Base-by-base conservation (phyloP, 257 asterid genomes). In the Jacaranda mimosifolia region DNA sequence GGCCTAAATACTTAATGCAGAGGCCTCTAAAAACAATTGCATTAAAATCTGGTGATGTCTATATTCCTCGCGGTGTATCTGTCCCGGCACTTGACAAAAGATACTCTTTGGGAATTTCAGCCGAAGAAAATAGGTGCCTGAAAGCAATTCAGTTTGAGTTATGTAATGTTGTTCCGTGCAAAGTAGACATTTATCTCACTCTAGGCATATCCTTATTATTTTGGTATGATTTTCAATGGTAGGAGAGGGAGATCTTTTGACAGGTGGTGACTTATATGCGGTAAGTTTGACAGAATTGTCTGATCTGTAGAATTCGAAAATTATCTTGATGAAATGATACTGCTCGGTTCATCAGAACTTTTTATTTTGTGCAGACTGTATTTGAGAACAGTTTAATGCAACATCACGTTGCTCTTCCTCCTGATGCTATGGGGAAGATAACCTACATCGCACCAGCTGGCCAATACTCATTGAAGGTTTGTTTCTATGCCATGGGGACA, bases 51-150 rank as follows among this genome's bases (percentile, higher is more conserved):
- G 97, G 98, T 75, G 99, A 96, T 90, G 99, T 96, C 65, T 96
- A 96, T 77, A 96, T 96, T 85, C 99, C 99, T 59, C 99, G 99
- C 68, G 99, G 98, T 75, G 98, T 96, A 48, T 90, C 99, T 79
- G 99, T 96, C 71, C 99, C 99, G 0, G 98, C 99, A 63, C 91
- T 96, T 18, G 99, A 96, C 87, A 96, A 96, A 96, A 83, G 99
- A 96, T 75, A 89, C 71, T 36, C 95, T 93, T 6, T 96, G 99
- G 99, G 99, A 96, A 68, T 96, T 96, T 87, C 83, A 89, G 83
- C 99, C 99, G 35, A 93, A 84, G 87, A 96, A 89, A 90, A 83
- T 93, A 77, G 99, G 98, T 96, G 64, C 55, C 40, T 72, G 46
- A 68, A 58, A 68, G 74, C 49, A 65, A 45, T 72, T 12, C 10